Conservation (phyloP, 2,329 filamentous ascomycete genomes). For the Stemphylium vesicarium region DNA sequence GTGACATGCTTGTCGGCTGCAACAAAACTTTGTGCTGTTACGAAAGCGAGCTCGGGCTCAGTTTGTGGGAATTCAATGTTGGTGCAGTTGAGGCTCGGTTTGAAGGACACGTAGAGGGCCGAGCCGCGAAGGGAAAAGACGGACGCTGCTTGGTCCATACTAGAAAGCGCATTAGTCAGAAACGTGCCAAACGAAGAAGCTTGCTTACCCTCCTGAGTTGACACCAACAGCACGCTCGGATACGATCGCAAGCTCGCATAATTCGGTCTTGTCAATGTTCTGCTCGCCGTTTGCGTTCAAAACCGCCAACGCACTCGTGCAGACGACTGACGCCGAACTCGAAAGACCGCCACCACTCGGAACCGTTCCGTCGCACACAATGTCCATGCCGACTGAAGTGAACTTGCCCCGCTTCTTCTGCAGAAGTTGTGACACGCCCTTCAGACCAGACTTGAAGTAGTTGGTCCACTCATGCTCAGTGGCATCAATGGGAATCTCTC, state of each 20-base stretch:
- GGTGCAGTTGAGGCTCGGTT: slow-evolving; percentile 74
- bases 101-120: slow-evolving; percentile 89
- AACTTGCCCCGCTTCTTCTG: slow-evolving; percentile 70
- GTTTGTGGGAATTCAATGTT: slow-evolving; percentile 84
- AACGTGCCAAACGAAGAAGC: neutral
- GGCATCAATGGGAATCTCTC: slow-evolving; percentile 73
- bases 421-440: slow-evolving; percentile 80
- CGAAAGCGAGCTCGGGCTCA: slow-evolving; percentile 82
- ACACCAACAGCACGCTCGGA: slow-evolving; percentile 94
- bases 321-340: slow-evolving; percentile 93
- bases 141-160: slow-evolving; percentile 97
- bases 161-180: slow-evolving; percentile 48
- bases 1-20: slow-evolving; percentile 94
- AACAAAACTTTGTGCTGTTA: slow-evolving; percentile 94
- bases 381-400: slow-evolving; percentile 77
- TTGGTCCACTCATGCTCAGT: slow-evolving; percentile 93
- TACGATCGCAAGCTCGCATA: slow-evolving; percentile 92
- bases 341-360: slow-evolving; percentile 91
- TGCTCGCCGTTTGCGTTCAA: slow-evolving; percentile 83
- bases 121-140: slow-evolving; percentile 88
- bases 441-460: slow-evolving; percentile 93
- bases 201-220: slow-evolving; percentile 84
- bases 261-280: slow-evolving; percentile 84
- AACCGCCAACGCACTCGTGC: slow-evolving; percentile 84
- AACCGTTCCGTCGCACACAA: slow-evolving; percentile 89